Evolutionary conservation across 441 rosid species (phyloP), one percentile per base, ranked within the genome.

Genomic region (Gossypium davidsonii): DNA sequence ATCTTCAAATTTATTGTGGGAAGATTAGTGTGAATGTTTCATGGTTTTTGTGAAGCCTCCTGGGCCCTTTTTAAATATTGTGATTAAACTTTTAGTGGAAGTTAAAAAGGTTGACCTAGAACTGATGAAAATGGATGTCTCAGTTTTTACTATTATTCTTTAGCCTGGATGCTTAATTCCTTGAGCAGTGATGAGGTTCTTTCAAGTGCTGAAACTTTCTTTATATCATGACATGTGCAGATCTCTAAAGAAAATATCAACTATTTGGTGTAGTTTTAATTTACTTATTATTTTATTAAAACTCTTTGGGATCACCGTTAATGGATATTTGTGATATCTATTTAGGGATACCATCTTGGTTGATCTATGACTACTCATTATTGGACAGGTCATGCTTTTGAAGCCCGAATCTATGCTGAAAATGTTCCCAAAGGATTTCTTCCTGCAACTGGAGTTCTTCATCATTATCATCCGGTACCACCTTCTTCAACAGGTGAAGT

Each of bases 381-480:
- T 79, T 83, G 81, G 75, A 82, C 83, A 91, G 99, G 99, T 73
- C 97, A 92, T 72, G 94, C 99, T 75, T 94, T 94, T 87, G 99
- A 94, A 85, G 94, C 98, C 48, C 82, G 97, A 55, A 92, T 92
- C 82, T 91, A 94, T 67, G 99, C 99, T 70, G 99, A 94, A 90
- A 94, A 94, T 80, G 96, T 92, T 78, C 82, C 87, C 4, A 94
- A 88, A 73, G 97, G 98, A 72, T 94, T 92, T 84, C 99, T 94
- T 79, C 98, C 99, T 70, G 98, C 98, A 53, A 88, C 96, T 62
- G 98, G 99, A 67, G 85, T 89, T 79, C 96, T 94, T 70, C 91
- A 87, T 85, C 94, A 88, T 83, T 94, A 91, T 82, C 86, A 77
- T 51, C 99, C 93, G 25, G 85, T 82, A 61, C 80, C 90, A 66